Conservation (phyloP, 2,329 filamentous ascomycete genomes). For the Penicillium sp. region DNA sequence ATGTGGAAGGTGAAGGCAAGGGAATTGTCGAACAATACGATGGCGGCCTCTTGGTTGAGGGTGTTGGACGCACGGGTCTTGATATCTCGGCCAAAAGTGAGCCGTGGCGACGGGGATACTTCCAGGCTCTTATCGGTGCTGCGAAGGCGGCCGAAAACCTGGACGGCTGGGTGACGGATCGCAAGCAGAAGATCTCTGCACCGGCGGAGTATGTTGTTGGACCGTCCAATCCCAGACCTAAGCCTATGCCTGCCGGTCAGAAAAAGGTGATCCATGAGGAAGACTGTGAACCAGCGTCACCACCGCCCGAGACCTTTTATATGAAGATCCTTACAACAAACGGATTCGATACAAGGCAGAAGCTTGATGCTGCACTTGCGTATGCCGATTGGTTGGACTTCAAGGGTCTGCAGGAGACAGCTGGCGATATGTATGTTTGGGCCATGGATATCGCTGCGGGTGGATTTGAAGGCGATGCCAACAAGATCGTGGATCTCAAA, state of each 20-base stretch:
- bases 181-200: constrained; percentile 64
- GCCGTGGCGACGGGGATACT: constrained; percentile 83
- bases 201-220: constrained; percentile 73
- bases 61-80: constrained; percentile 57
- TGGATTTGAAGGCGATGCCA: constrained; percentile 48
- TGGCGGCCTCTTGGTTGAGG: constrained; percentile 55
- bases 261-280: constrained; percentile 67
- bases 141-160: constrained; percentile 76
- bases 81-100: constrained; percentile 76
- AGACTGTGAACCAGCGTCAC: constrained; percentile 69
- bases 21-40: constrained; percentile 58
- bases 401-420: constrained; percentile 65
- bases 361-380: constrained; percentile 75
- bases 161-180: constrained; percentile 75
- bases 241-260: constrained; percentile 66
- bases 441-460: constrained; percentile 72
- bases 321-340: constrained; percentile 75
- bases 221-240: constrained; percentile 78
- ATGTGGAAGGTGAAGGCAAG: constrained; percentile 66
- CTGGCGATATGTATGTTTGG: constrained; percentile 71
- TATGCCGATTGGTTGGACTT: constrained; percentile 85
- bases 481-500: constrained; percentile 57
- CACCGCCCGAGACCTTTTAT: constrained; percentile 73
- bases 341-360: constrained; percentile 76
- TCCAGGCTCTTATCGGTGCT: constrained; percentile 73